phyloP scores from a whole-genome alignment of 2,329 filamentous ascomycete genomes.

The Cladosporium sp. region DNA sequence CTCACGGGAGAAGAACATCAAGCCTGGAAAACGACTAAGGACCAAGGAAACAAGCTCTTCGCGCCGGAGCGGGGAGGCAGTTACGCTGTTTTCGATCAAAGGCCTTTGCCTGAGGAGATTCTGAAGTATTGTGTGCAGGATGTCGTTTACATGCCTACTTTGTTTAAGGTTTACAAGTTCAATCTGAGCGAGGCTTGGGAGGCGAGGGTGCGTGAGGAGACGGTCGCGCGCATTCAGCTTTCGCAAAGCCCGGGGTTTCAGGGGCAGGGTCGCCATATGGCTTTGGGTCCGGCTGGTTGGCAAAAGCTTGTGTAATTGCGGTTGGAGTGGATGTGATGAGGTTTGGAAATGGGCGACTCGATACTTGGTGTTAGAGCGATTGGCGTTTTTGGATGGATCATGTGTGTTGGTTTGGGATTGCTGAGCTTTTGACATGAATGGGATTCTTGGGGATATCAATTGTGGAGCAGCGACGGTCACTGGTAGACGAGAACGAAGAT shows the following conservation, averaged over 20 bases:
- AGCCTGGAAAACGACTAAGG: constrained; percentile 35
- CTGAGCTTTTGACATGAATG: too few relatives aligned
- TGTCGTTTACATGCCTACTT: constrained; percentile 38
- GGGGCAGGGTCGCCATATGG: constrained; percentile 29
- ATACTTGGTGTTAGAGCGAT: too few relatives aligned
- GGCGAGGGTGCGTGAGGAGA: constrained; percentile 25
- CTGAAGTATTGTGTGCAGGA: constrained; percentile 45
- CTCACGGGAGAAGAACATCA: constrained; percentile 12
- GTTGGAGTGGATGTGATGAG: too few relatives aligned
- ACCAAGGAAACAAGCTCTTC: constrained; percentile 37
- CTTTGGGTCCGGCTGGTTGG: constrained; percentile 32
- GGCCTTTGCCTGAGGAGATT: constrained; percentile 40
- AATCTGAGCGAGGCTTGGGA: constrained; percentile 23
- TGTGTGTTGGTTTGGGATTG: too few relatives aligned
- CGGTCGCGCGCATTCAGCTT: constrained; percentile 25
- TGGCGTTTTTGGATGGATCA: too few relatives aligned
- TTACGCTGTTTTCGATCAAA: constrained; percentile 45
- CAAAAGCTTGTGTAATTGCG: background rate
- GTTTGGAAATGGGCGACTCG: too few relatives aligned
- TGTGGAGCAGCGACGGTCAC: too few relatives aligned
- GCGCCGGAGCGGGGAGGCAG: constrained; percentile 39
- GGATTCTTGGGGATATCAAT: too few relatives aligned
- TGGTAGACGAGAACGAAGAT: too few relatives aligned
- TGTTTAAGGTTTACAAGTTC: constrained; percentile 23
- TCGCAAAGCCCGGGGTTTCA: constrained; percentile 29